Evolutionary conservation across 371 early-diverging fungal species (phyloP), one percentile per base, ranked within the genome.

Genomic region (Circinella umbellata): DNA sequence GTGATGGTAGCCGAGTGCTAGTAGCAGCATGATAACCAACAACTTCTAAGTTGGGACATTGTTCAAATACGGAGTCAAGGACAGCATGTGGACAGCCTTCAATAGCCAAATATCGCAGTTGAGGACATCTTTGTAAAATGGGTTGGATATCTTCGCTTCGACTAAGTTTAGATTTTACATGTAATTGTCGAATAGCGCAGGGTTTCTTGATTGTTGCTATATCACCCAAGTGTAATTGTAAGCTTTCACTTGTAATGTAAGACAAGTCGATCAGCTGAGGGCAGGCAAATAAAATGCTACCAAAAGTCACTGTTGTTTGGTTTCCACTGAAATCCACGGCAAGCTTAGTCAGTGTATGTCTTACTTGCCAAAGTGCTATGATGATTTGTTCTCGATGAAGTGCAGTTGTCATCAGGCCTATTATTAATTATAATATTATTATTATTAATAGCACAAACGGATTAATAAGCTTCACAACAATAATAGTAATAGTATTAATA

Each of bases 261-360:
- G 57, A 57, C 7, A 57, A n/a, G 27, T 57, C 57, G 27, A 57
- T 57, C 2, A 57, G 57, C 27, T 57, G 57, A 10, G 57, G 57
- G 4, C 57, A 57, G 4, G 57, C 57, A 34, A 57, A 57, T 10
- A 57, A 34, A 10, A 57, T 34, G 14, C 57, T 34, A 7, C 57
- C 35, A 57, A 57, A 57, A 7, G 57, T 57, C 6, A 34, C 35
- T 9, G 57, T 57, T 5, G 57, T 57, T 57, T 57, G 57, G 57
- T 57, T 57, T 57, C 57, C 57, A n/a, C 57, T 57, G 57, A 57
- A 57, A 34, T 57, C 57, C 34, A 57, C 57, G 7, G 35, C 57
- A 9, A 57, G 57, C 57, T 57, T 57, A 34, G 57, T 57, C 34
- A 57, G 57, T 9, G 57, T 57, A 34, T 57, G 57, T 14, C 57